phyloP scores from a whole-genome alignment of 305 asterid genomes.

The Nicotiana rustica region DNA sequence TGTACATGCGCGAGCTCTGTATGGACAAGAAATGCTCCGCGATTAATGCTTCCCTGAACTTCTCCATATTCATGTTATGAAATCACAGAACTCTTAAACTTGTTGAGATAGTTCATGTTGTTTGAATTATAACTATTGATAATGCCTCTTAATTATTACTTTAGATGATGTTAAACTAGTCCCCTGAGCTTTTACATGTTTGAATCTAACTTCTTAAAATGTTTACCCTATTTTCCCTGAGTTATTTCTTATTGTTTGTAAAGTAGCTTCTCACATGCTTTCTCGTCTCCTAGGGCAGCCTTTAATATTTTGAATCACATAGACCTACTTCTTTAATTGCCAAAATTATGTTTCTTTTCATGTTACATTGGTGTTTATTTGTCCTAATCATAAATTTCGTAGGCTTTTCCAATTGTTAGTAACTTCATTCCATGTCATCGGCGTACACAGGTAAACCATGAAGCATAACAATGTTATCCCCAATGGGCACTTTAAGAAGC shows the following conservation, averaged over 20 bases:
- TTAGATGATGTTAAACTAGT: background rate
- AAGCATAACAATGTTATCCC: slow-evolving; percentile 80
- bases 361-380: background rate
- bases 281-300: background rate
- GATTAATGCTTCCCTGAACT: background rate
- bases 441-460: slow-evolving; percentile 37
- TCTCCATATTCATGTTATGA: background rate
- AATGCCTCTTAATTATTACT: background rate
- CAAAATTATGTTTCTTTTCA: background rate
- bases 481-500: slow-evolving; percentile 60
- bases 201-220: background rate
- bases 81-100: background rate
- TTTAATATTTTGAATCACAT: background rate
- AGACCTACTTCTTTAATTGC: background rate
- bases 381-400: no score
- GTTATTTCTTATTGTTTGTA: background rate
- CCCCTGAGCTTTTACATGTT: background rate
- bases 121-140: background rate
- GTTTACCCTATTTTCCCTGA: background rate
- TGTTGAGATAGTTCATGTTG: background rate
- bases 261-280: background rate
- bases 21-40: background rate
- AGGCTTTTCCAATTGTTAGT: background rate
- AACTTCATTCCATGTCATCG: background rate
- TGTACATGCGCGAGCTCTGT: background rate